phyloP scores from a whole-genome alignment of 2,329 filamentous ascomycete species.

The Aspergillus fumigatus region DNA sequence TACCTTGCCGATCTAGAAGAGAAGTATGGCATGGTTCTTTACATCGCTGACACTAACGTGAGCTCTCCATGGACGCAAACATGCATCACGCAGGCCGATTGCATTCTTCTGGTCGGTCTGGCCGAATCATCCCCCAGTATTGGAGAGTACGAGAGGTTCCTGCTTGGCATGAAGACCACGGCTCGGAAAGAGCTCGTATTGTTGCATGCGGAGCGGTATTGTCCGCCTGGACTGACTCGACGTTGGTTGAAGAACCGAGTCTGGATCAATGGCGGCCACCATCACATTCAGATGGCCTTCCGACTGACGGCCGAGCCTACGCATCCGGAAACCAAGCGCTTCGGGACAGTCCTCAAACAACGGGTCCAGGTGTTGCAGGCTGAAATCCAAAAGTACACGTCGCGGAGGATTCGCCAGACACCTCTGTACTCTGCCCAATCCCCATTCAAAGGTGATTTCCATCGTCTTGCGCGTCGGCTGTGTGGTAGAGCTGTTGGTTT shows the following conservation, averaged over 20 bases:
- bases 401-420: slow-evolving; percentile 79
- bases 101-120: slow-evolving; percentile 85
- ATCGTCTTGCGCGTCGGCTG: slow-evolving; percentile 80
- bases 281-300: slow-evolving; percentile 95
- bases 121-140: slow-evolving; percentile 86
- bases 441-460: slow-evolving; percentile 94
- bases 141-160: slow-evolving; percentile 93
- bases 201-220: slow-evolving; percentile 84
- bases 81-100: slow-evolving; percentile 94
- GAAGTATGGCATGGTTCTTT: slow-evolving; percentile 91
- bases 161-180: slow-evolving; percentile 95
- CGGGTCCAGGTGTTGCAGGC: slow-evolving; percentile 91
- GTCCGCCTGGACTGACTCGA: slow-evolving; percentile 74
- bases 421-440: slow-evolving; percentile 88
- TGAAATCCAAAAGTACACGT: slow-evolving; percentile 97
- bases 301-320: slow-evolving; percentile 70
- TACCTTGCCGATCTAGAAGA: slow-evolving; percentile 96
- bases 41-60: slow-evolving; percentile 93
- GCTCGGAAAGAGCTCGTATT: slow-evolving; percentile 89
- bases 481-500: slow-evolving; percentile 93
- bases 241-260: slow-evolving; percentile 88
- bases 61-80: slow-evolving; percentile 98
- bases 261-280: slow-evolving; percentile 98
- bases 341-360: slow-evolving; percentile 83
- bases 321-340: slow-evolving; percentile 68